Evolutionary conservation across 805 yeast genomes (phyloP), one percentile per base, ranked within the genome.

Genomic region (Barnettozyma salicaria): DNA sequence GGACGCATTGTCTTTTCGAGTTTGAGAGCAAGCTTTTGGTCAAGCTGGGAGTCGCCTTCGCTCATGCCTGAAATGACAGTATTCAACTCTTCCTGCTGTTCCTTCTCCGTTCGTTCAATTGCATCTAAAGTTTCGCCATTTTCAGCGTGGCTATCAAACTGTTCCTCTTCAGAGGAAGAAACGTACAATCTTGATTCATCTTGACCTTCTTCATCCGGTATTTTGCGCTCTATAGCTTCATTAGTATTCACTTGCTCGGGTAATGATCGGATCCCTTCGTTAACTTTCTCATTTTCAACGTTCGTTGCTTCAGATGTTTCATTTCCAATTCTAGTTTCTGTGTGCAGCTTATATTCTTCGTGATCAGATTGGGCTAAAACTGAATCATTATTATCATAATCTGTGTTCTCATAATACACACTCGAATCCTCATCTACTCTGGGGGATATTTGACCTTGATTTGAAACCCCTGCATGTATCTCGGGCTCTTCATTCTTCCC

Each of bases 211-310:
- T 22, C 19, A 14, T 27, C 29, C 23, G 21, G 37, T 28, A 18
- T 40, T 3, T 45, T 27, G 19, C 30, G 23, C 21, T n/a, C 13
- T 28, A 31, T 17, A 16, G 19, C 7, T n/a, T n/a, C n/a, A n/a
- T n/a, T n/a, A n/a, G n/a, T n/a, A n/a, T n/a, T n/a, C n/a, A n/a
- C n/a, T n/a, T n/a, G n/a, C n/a, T n/a, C n/a, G n/a, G n/a, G n/a
- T n/a, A n/a, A n/a, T n/a, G n/a, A n/a, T n/a, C n/a, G n/a, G n/a
- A n/a, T n/a, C n/a, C n/a, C n/a, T n/a, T n/a, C n/a, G n/a, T n/a
- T n/a, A n/a, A n/a, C n/a, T n/a, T n/a, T n/a, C n/a, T n/a, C n/a
- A n/a, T n/a, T n/a, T n/a, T n/a, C n/a, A n/a, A n/a, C n/a, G n/a
- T n/a, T n/a, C n/a, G n/a, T n/a, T n/a, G n/a, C n/a, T n/a, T n/a